Conservation (phyloP, 2,329 filamentous ascomycete species). For the Calonectria pseudoturangicola region DNA sequence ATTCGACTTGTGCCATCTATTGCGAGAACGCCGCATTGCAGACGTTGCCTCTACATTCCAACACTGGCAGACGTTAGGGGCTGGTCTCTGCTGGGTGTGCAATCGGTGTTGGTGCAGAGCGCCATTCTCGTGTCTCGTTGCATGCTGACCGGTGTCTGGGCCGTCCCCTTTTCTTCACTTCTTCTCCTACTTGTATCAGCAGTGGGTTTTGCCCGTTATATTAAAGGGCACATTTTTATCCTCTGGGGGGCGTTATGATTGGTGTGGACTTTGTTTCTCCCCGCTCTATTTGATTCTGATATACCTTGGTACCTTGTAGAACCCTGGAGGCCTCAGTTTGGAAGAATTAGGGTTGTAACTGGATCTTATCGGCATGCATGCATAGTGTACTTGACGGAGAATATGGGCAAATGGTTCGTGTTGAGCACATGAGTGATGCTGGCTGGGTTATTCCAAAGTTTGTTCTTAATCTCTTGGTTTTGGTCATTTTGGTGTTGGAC, state of each 20-base stretch:
- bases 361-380: conserved; percentile 21
- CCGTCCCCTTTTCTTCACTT: conserved; percentile 15
- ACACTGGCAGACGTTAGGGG: conserved; percentile 41
- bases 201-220: conserved; percentile 19
- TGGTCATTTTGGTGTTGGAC: conserved; percentile 35
- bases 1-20: conserved; percentile 5
- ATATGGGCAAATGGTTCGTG: conserved; percentile 37
- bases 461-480: conserved; percentile 29
- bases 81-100: conserved; percentile 47
- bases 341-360: conserved; percentile 31
- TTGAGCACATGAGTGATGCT: conserved; percentile 37
- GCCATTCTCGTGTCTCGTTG: conserved; percentile 14
- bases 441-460: conserved; percentile 24
- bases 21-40: conserved; percentile 30
- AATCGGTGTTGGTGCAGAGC: conserved; percentile 36
- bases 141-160: neutral
- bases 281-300: conserved; percentile 42
- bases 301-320: conserved; percentile 42
- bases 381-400: conserved; percentile 28
- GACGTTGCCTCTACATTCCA: conserved; percentile 38
- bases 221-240: conserved; percentile 31
- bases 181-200: neutral
- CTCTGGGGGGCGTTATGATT: conserved; percentile 35
- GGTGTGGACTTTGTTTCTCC: conserved; percentile 38
- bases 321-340: conserved; percentile 34